A percentile compares a stretch with the other conserved stretches of the same genome.
phyloP scores from a whole-genome alignment of 2,329 filamentous ascomycete genomes.

The Whalleya microplaca region DNA sequence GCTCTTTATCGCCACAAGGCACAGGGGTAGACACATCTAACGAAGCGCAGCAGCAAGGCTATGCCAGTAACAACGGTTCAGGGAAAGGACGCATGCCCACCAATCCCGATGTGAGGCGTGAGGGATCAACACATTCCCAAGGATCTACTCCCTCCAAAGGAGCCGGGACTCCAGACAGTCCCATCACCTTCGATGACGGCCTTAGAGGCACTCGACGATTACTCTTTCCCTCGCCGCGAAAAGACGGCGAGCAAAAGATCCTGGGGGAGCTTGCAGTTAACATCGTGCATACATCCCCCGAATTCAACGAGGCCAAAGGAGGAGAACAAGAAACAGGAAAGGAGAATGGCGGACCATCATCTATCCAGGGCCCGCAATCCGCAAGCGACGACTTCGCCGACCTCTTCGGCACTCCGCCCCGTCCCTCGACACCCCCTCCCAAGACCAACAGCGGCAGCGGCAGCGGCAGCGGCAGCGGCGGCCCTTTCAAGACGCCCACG shows the following conservation, averaged over 20 bases:
- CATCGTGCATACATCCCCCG: conserved; percentile 48
- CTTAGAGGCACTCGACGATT: conserved; percentile 67
- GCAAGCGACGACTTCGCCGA: conserved; percentile 48
- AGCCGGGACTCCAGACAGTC: conserved; percentile 60
- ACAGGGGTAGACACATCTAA: conserved; percentile 12
- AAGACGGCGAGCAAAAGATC: conserved; percentile 64
- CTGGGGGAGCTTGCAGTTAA: conserved; percentile 63
- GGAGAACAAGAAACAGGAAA: conserved; percentile 40
- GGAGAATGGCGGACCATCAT: conserved; percentile 46
- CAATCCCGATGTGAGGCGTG: conserved; percentile 26
- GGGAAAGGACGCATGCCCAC: conserved; percentile 20
- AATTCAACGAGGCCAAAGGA: conserved; percentile 43
- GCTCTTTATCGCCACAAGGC: conserved; percentile 34
- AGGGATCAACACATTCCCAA: conserved; percentile 48
- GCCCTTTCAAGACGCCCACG: conserved; percentile 64
- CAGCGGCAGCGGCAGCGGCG: too few species aligned
- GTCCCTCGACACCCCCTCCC: conserved; percentile 58
- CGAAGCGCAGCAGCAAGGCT: conserved; percentile 39
- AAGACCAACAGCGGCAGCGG: conserved; percentile 51
- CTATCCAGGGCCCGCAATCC: conserved; percentile 39
- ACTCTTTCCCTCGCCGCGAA: conserved; percentile 77
- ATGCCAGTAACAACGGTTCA: conserved; percentile 36
- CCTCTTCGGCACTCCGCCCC: conserved; percentile 66
- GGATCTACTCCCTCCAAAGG: conserved; percentile 59
- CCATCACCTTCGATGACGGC: conserved; percentile 57